phyloP scores from a whole-genome alignment of 2,329 filamentous ascomycete genomes.

The Arthrobotrys sinensis region DNA sequence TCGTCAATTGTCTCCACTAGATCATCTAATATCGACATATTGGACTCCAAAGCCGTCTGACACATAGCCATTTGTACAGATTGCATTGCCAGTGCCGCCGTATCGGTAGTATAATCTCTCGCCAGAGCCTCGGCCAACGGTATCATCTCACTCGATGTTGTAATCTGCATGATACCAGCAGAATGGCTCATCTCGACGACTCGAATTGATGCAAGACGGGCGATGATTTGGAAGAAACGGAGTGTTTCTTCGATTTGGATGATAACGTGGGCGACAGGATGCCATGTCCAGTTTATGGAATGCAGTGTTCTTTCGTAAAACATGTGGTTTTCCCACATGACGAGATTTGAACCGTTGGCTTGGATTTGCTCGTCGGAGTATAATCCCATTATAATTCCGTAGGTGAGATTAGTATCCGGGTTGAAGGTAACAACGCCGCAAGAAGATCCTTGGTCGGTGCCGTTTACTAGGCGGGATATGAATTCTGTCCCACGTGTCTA shows the following conservation, averaged over 20 bases:
- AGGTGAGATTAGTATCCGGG: conserved; percentile 31
- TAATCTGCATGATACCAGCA: conserved; percentile 36
- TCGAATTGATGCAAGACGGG: conserved; percentile 35
- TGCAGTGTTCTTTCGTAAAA: conserved; percentile 23
- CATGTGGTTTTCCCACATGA: conserved; percentile 48
- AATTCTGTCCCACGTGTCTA: not conserved
- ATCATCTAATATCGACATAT: conserved; percentile 36
- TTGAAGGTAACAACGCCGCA: conserved; percentile 27
- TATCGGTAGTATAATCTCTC: conserved; percentile 43
- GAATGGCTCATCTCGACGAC: conserved; percentile 37
- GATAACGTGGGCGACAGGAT: conserved; percentile 34
- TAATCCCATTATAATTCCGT: conserved; percentile 32
- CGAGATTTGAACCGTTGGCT: conserved; percentile 13
- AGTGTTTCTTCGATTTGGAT: conserved; percentile 34
- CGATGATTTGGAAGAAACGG: conserved; percentile 38
- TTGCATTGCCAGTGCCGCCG: conserved; percentile 34
- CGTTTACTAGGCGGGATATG: conserved; percentile 26
- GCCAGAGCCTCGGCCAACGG: conserved; percentile 35
- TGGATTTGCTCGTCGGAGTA: conserved; percentile 37
- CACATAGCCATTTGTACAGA: conserved; percentile 28
- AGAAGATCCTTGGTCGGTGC: conserved; percentile 37
- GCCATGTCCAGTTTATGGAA: conserved; percentile 37
- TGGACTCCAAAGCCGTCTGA: conserved; percentile 29
- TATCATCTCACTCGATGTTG: conserved; percentile 28
- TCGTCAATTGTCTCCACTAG: conserved; percentile 22